Base-by-base conservation (phyloP, 2,329 filamentous ascomycete genomes). In the Fusarium sterilihyphosum region DNA sequence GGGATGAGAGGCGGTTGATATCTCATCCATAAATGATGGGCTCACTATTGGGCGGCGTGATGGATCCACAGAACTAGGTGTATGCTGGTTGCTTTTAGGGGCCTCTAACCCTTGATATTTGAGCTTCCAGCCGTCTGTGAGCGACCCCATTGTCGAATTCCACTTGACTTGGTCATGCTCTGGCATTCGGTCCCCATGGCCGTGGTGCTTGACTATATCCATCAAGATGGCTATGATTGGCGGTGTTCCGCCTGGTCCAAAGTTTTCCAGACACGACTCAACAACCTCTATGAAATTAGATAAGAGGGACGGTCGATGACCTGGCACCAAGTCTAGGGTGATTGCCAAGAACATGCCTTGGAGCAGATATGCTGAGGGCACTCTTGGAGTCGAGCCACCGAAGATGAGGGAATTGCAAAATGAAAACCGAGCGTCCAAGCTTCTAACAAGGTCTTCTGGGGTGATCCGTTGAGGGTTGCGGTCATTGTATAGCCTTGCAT, bases 401-500 rank as follows among this genome's bases (percentile, higher is more conserved):
- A 81, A 80, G 10, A 84, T 79, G 43, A 84, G 75, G 3, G 82
- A 83, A 66, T 83, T 83, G 78, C 83, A 84, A 64, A 82, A 84
- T 13, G 78, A 78, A 66, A 84, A 83, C 14, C 77, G 79, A 10
- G 79, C 70, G 52, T 83, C 81, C 14, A 84, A 67, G 17, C 76
- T 79, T 43, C 76, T 77, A 4, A 81, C 81, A 35, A 84, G 76
- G 37, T 80, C 78, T 47, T 81, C 79, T 17, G 80, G 74, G 13
- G 64, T 71, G 18, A 72, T 68, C 40, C 59, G 57, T 38, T 38
- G 69, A 43, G 62, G 50, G 50, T 59, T 61, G 56, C 41, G 68
- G 65, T 58, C 64, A 57, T 70, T 61, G 57, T 73, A 70, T 43
- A 74, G 20, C 40, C 61, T 65, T 37, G 72, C 61, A 61, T 75